Evolutionary conservation across 1,139 yeast species (phyloP).

Genomic region (Kodamaea sp.): DNA sequence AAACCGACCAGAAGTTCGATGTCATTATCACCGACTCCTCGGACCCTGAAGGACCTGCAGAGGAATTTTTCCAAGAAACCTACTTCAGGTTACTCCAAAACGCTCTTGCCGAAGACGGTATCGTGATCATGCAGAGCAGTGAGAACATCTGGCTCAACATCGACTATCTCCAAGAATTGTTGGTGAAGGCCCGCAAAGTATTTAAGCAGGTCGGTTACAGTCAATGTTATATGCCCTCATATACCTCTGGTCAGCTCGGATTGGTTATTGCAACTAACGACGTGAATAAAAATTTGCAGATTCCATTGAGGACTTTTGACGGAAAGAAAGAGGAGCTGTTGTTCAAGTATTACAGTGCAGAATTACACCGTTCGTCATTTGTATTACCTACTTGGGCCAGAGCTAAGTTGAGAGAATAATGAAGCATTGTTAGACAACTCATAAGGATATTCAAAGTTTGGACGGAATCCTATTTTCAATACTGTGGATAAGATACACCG

Average conservation of each 20-base stretch:
- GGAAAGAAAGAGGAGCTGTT: slow-evolving; percentile 49
- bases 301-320: slow-evolving; percentile 53
- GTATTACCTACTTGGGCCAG: slow-evolving; percentile 88
- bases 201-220: slow-evolving; percentile 79
- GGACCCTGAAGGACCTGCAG: slow-evolving; percentile 99
- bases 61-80: slow-evolving; percentile 79
- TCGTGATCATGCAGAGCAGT: slow-evolving; percentile 87
- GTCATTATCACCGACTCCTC: slow-evolving; percentile 93
- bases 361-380: slow-evolving; percentile 77
- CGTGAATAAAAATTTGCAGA: slow-evolving; percentile 45
- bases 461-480: too few species aligned
- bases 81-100: slow-evolving; percentile 73
- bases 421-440: too few species aligned
- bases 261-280: slow-evolving; percentile 79
- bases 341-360: slow-evolving; percentile 72
- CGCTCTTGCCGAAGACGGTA: slow-evolving; percentile 68
- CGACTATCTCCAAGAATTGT: slow-evolving; percentile 59
- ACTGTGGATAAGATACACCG: too few species aligned
- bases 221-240: slow-evolving; percentile 90
- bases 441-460: too few species aligned
- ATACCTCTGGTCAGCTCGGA: slow-evolving; percentile 96
- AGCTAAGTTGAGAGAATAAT: slow-evolving; percentile 26
- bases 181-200: slow-evolving; percentile 63
- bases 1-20: slow-evolving; percentile 55
- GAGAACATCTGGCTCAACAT: slow-evolving; percentile 93